Base-by-base conservation (phyloP, 345 rosid genomes). In the Xanthoceras sorbifolium region DNA sequence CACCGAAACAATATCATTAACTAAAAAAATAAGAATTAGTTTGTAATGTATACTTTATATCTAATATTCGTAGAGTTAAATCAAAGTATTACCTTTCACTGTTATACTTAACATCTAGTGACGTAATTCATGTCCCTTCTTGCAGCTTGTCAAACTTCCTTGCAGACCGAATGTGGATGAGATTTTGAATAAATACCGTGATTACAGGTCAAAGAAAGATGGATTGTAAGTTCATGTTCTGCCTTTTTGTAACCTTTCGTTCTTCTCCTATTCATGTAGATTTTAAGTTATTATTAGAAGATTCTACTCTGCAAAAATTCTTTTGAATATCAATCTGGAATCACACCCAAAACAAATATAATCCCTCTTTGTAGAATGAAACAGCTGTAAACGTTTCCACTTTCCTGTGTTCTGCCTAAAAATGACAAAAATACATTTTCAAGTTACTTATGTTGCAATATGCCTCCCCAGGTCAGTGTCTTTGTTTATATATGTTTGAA, bases 71-170 rank as follows among this genome's bases (percentile, higher is more conserved):
- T 36, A 12, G 31, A 29, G 77, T 74, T 44, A 14, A 26, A 26
- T 42, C 22, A 20, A 40, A 28, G 40, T 18, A 29, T 23, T 11
- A n/a, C 28, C 32, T 63, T 36, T 29, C 38, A 22, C 15, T 63
- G 28, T 26, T 7, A 61, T 42, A 9, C 31, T n/a, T 29, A 12
- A 42, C 26, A 80, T 77, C 4, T 64, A 44, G 22, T 26, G 54
- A 57, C 75, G 80, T 74, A 40, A 68, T 83, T 72, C 28, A 34
- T 72, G 36, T 23, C 71, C 72, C 76, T 22, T 28, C 26, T 42
- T 85, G 78, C 91, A 95, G 99, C 90, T 93, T 86, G 90, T 95
- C 75, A 83, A 83, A 86, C 97, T 95, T 87, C 99, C 99, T 0
- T 87, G 98, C 46, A 67, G 87, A 54, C 97, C 98, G 64, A 93